Base-by-base conservation (phyloP, 768 basidiomycete species). In the Rhodocollybia butyracea region DNA sequence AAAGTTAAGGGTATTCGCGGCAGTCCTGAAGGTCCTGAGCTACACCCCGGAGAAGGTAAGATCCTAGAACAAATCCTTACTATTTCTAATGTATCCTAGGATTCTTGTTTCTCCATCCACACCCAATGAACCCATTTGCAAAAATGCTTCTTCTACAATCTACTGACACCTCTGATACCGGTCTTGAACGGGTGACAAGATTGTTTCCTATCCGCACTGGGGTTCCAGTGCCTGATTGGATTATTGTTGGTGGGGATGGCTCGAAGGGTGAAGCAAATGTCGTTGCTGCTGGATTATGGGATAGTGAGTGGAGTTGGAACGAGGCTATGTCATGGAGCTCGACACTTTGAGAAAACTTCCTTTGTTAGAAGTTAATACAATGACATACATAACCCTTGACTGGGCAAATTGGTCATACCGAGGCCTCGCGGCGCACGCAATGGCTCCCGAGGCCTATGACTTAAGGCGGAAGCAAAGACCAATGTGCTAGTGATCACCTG, bases 131-230 rank as follows among this genome's bases (percentile, higher is more conserved):
- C 30, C 32, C 65, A n/a, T 61, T 68, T 21, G 59, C 32, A 47
- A 58, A 54, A 56, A 73, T 65, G 60, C 68, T 92, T 6, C 83
- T 92, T 60, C 68, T 94, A 24, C 70, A 85, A 13, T 83, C 81
- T 15, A 79, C 80, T 3, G 83, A 85, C 59, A 60, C 61, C 0
- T 22, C 19, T 5, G 60, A 19, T 22, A 3, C 67, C 1, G 86
- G 85, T 2, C 72, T 92, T 3, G 94, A 95, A 67, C 75, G 84
- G 51, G 83, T 79, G 1, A 67, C 78, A 2, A 79, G 88, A 42
- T 70, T 94, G n/a, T 89, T 95, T 64, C 93, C 94, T 3, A 80
- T 91, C 24, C 82, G 94, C 19, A 96, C 93, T 2, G 91, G 91
- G 3, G 75, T 93, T 2, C 68, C 83, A 8, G 76, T 81, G 1